Base-by-base conservation (phyloP, 495 filamentous ascomycete species). In the Xylaria grammica region DNA sequence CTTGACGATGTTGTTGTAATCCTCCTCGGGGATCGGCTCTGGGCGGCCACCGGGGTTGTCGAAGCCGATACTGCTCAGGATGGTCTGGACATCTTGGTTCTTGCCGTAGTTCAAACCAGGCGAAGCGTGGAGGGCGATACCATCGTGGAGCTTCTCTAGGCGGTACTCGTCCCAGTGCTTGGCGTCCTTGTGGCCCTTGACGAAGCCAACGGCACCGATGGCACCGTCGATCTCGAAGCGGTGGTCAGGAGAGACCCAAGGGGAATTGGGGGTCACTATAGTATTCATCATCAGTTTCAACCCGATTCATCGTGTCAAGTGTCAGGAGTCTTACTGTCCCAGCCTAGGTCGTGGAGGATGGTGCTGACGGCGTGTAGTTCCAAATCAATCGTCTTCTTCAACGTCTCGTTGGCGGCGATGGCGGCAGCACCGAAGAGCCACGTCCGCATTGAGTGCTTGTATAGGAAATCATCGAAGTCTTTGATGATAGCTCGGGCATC, bases 141-240 rank as follows among this genome's bases (percentile, higher is more conserved):
- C 51, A 40, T 71, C 71, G 63, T 67, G 69, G 22, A 73, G 52
- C 7, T 69, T 49, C 59, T 69, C 68, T n/a, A 69, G 45, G 4
- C 68, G 40, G 6, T 40, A 24, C 34, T 65, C 55, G 30, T 71
- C 66, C 65, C 70, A 70, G 8, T 48, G 30, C 27, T 40, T 46
- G 42, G 27, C 51, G n/a, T 63, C 50, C 27, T 27, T 46, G 61
- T 63, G 61, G 19, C 17, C n/a, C 50, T 86, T 78, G 20, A 96
- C 74, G 44, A 90, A 79, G 53, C 84, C 89, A 3, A 91, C 91
- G 70, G 94, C 92, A 8, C 94, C 94, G 0, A 97, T 90, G 2
- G 91, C 93, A 5, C 93, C 94, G 30, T 91, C 78, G 24, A 81
- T 72, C 67, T 79, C 78, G 66, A 79, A 81, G 22, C 73, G 67